Percentiles rank a stretch among this genome's conserved stretches.
phyloP scores from a whole-genome alignment of 2,329 filamentous ascomycete species.

The Rachicladosporium sp. region DNA sequence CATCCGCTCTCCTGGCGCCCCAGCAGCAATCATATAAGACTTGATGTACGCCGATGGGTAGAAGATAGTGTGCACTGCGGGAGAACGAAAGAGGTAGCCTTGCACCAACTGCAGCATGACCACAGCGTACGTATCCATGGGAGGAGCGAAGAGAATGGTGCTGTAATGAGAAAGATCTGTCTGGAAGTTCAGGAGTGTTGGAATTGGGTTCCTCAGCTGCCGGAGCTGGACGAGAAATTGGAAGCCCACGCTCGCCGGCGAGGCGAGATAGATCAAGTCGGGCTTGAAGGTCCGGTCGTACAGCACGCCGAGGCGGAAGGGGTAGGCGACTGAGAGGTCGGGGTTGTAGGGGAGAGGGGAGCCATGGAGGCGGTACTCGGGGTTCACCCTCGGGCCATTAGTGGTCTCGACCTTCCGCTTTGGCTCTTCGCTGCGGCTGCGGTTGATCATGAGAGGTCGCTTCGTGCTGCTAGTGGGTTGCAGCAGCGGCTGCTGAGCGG shows the following conservation, averaged over 20 bases:
- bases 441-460: constrained; percentile 17
- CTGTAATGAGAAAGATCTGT: constrained; percentile 60
- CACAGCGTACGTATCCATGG: constrained; percentile 48
- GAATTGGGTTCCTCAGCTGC: constrained; percentile 44
- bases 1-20: constrained; percentile 45
- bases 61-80: constrained; percentile 53
- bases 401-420: constrained; percentile 18
- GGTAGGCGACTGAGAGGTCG: constrained; percentile 57
- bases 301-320: constrained; percentile 51
- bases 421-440: constrained; percentile 16
- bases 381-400: constrained; percentile 21
- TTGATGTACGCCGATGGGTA: constrained; percentile 55
- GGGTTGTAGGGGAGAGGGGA: constrained; percentile 61
- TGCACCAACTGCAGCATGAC: constrained; percentile 52
- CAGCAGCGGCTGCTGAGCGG: constrained; percentile 8
- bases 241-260: constrained; percentile 57
- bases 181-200: constrained; percentile 58
- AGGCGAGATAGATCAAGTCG: constrained; percentile 58
- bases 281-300: constrained; percentile 52
- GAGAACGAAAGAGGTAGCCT: constrained; percentile 52
- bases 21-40: constrained; percentile 46
- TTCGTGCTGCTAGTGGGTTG: constrained; percentile 6
- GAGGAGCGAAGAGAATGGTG: constrained; percentile 54
- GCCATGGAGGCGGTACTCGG: constrained; percentile 49
- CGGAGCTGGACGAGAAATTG: constrained; percentile 58